Evolutionary conservation across 2,329 filamentous ascomycete species (phyloP), one percentile per base, ranked within the genome.

Genomic region (Xylariaceae sp.): DNA sequence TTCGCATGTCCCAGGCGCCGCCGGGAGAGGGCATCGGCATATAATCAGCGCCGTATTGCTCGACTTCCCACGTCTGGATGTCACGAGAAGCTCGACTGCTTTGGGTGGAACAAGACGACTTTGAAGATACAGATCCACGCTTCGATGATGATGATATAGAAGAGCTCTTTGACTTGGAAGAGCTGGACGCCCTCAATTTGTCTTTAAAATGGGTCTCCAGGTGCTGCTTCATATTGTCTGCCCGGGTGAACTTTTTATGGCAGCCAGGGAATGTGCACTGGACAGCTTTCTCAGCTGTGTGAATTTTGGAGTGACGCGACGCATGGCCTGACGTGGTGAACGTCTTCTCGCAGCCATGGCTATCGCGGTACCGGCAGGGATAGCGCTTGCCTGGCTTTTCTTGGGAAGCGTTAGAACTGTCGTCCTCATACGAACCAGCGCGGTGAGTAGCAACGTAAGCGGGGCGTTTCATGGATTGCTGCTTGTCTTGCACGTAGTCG

Each of bases 221-320:
- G 68, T 93, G 90, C 75, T 92, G 90, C 79, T 92, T 91, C 90
- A 93, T 93, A 78, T 93, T 93, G 79, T 93, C 90, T 66, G 88
- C 87, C 62, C 90, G 87, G 9, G 89, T 92, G 67, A 93, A 93
- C 68, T 89, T 90, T 76, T 92, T 92, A 73, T 85, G 83, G 78
- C 90, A 93, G 58, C 88, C 88, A 0, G 81, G 76, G 67, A 82
- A 90, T 28, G 86, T 81, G 75, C 85, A 88, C 33, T 81, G 84
- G 19, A 91, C 88, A 12, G 87, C 87, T 77, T 93, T 93, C 74
- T 91, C 89, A 45, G 88, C 88, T 1, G 88, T 91, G 77, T 94
- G 90, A 69, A 92, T 92, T 74, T 92, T 92, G 58, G 89, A 90
- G 72, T 94, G 90, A 36, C 90, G 87, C 39, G 90, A 91, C n/a